A percentile compares a stretch with the other conserved stretches of the same genome.
Conservation (phyloP, 78 protist species). For the Dictyostelium intermedium region DNA sequence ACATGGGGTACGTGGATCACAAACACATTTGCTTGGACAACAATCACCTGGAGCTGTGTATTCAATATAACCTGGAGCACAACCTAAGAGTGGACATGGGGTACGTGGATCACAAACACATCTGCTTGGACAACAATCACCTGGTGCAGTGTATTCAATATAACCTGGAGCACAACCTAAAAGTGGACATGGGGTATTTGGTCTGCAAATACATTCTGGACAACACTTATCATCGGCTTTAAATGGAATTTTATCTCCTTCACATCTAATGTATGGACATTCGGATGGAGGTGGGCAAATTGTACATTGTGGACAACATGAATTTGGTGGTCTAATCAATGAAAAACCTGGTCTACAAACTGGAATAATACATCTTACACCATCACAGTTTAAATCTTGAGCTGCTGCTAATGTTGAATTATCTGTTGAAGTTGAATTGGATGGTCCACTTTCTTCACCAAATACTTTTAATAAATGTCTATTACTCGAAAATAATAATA, state of each 20-base stretch:
- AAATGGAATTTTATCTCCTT: background rate
- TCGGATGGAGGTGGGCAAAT: background rate
- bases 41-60: background rate
- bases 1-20: background rate
- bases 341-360: background rate
- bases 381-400: background rate
- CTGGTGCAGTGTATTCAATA: background rate
- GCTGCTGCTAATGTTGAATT: background rate
- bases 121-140: background rate
- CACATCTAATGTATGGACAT: background rate
- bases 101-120: background rate
- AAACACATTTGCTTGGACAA: background rate
- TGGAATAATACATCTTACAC: background rate
- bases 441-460: background rate
- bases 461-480: background rate
- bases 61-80: background rate
- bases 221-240: background rate
- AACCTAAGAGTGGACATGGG: background rate
- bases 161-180: background rate
- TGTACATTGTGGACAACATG: background rate
- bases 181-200: background rate
- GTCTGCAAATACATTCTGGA: background rate
- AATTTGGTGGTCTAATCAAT: background rate
- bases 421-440: background rate
- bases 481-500: background rate